Base-by-base conservation (phyloP, 2,329 filamentous ascomycete genomes). In the Geosmithia putterillii region DNA sequence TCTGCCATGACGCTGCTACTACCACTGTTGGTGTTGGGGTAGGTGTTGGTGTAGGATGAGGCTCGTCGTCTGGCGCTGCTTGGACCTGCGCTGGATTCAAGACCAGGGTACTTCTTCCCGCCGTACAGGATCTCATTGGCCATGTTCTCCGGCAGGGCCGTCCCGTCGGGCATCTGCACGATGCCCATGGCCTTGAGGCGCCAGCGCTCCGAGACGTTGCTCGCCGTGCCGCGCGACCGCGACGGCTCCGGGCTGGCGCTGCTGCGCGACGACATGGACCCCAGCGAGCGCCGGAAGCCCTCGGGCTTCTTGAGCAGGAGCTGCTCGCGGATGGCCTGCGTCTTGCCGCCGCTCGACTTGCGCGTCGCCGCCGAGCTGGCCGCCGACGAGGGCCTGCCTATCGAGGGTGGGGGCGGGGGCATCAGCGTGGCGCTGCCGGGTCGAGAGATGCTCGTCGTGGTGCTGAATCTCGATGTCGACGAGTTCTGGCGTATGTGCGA, bases 101-200 rank as follows among this genome's bases (percentile, higher is more conserved):
- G 21, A 18, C 61, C 1, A 57, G 38, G 51, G 43, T 61, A 64
- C 7, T 60, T 59, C 47, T 62, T 66, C 21, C 63, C 63, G 39
- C 64, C 60, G 43, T 60, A 57, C 36, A 65, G 53, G 50, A 70
- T 64, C 21, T 71, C 65, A 32, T 64, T 51, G 12, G 69, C 70
- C 36, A 77, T 59, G 3, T 63, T 62, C 47, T 76, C 72, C 6
- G 72, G 73, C 3, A 74, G 51, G 47, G 70, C 72, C 40, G 69
- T 65, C n/a, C 73, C 66, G 47, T 76, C 66, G 4, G 69, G 64
- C 64, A 74, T 67, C 47, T 66, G 69, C 3, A 73, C 69, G 17
- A 76, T 63, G 9, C 66, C 68, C 66, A 70, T 69, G 37, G 67
- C 66, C 42, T 69, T 70, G 45, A 71, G 57, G 5, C 60, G 57